Evolutionary conservation across 2,329 filamentous ascomycete species (phyloP).

Genomic region (Monosporascus sp.): DNA sequence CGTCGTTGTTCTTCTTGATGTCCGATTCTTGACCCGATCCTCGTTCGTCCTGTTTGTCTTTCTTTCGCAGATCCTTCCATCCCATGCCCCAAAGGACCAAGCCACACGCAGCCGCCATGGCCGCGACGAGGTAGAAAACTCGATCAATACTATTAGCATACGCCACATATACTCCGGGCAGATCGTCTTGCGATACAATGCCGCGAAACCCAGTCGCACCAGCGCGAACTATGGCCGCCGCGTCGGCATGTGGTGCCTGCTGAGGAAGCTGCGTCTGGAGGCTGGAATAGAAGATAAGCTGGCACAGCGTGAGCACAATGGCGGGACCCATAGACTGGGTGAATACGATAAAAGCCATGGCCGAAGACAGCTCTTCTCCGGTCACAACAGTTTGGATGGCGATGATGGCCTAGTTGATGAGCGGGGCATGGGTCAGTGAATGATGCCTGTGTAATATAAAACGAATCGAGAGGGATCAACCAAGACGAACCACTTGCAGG

Average conservation of each 20-base stretch:
- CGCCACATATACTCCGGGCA: constrained; percentile 33
- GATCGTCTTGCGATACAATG: constrained; percentile 23
- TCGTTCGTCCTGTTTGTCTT: too few relatives aligned
- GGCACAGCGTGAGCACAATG: constrained; percentile 3
- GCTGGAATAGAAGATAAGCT: constrained; percentile 25
- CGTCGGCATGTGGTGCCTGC: constrained; percentile 26
- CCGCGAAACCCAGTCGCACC: constrained; percentile 36
- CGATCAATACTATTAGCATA: constrained; percentile 34
- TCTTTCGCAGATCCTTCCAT: constrained; percentile 40
- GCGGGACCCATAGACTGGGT: constrained; percentile 8
- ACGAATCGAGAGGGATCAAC: too few relatives aligned
- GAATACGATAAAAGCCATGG: constrained; percentile 11
- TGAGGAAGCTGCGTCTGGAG: constrained; percentile 26
- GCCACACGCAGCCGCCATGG: constrained; percentile 26
- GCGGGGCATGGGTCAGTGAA: background rate
- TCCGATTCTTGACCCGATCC: too few relatives aligned
- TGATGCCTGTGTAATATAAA: too few relatives aligned
- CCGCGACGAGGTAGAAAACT: constrained; percentile 36
- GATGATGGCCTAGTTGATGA: constrained; percentile 3
- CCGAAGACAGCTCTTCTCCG: constrained; percentile 3
- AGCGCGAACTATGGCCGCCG: constrained; percentile 31
- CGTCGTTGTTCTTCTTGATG: too few relatives aligned
- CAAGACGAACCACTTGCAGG: constrained; percentile 8
- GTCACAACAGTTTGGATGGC: constrained; percentile 1
- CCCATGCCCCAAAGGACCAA: constrained; percentile 39